Base-by-base conservation (phyloP, 2,329 filamentous ascomycete genomes). In the Pseudocercospora fijiensis region DNA sequence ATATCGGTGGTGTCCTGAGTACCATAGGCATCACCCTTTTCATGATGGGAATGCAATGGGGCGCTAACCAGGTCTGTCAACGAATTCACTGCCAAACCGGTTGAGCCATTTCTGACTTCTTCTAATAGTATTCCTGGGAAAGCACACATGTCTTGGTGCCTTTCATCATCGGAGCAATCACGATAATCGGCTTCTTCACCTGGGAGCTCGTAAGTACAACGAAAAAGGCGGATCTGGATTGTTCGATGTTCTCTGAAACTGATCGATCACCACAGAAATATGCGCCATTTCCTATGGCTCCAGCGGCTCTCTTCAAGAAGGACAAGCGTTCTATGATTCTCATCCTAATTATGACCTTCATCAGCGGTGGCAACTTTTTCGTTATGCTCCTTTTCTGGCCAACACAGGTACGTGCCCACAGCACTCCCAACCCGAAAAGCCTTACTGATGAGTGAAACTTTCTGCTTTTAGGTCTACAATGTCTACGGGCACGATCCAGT, bases 401-500 rank as follows among this genome's bases (percentile, higher is more conserved):
- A 5, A 86, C 85, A 0, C 83, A 88, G 73, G 82, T 84, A 53
- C 26, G 49, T 26, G 16, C 5, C 49, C 16, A 16, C 49, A 26
- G 9, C 3, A 24, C 11, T 18, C 13, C 3, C 16, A 7, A 41
- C 5, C 16, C 18, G 37, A 41, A n/a, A 41, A 8, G 5, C 16
- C 16, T 8, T 3, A 8, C 37, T 41, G 1, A 41, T 18, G 9
- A 2, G 16, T 41, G 16, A n/a, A 41, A 2, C 4, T 16, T 1
- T 18, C 1, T 6, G 37, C 0, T 6, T 41, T 13, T 41, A 53
- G 49, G 49, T 53, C 1, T 87, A 85, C 76, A 88, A 88, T 66
- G 82, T 88, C 3, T 88, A 88, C 70, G 85, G 85, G 24, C 62
- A 68, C 66, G 85, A 89, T 65, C 86, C 86, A 0, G 74, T 87